These are phyloP conservation scores for Leishmania major DNA, from an alignment of 208 protist genomes.

Conservation along the genomic window DNA sequence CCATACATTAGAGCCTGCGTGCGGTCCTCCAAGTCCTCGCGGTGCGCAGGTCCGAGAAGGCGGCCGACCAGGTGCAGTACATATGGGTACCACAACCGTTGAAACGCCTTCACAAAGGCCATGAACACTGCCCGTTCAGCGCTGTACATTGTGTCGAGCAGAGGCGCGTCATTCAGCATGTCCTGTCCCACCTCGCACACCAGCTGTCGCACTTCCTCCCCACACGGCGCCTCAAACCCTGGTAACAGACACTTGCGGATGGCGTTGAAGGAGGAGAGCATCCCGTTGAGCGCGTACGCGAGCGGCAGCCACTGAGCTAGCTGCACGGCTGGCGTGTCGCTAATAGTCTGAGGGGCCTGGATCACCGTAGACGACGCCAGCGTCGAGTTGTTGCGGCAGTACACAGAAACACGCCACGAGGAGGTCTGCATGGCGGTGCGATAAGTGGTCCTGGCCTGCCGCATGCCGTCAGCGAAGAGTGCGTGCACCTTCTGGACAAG, in stretches of 20 bases:
- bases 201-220: constrained; percentile 47
- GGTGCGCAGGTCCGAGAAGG: constrained; percentile 57
- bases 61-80: constrained; percentile 46
- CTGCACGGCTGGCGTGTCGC: constrained; percentile 29
- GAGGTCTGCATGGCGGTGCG: constrained; percentile 65
- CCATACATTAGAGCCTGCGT: constrained; percentile 29
- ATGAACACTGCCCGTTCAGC: constrained; percentile 45
- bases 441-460: constrained; percentile 54
- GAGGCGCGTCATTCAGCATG: constrained; percentile 52
- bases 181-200: constrained; percentile 58
- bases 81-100: constrained; percentile 64
- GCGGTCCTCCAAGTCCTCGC: constrained; percentile 43
- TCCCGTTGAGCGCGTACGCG: constrained; percentile 83
- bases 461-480: constrained; percentile 70
- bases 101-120: constrained; percentile 67
- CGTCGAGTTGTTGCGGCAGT: constrained; percentile 20
- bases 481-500: constrained; percentile 49
- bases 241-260: constrained; percentile 74
- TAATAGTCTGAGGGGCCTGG: constrained; percentile 8
- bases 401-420: constrained; percentile 42
- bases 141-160: constrained; percentile 64
- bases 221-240: constrained; percentile 54
- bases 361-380: constrained; percentile 12
- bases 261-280: constrained; percentile 73
- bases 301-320: constrained; percentile 79